Base-by-base conservation (phyloP, 371 early-diverging fungal genomes). In the Haplosporangium sp. region DNA sequence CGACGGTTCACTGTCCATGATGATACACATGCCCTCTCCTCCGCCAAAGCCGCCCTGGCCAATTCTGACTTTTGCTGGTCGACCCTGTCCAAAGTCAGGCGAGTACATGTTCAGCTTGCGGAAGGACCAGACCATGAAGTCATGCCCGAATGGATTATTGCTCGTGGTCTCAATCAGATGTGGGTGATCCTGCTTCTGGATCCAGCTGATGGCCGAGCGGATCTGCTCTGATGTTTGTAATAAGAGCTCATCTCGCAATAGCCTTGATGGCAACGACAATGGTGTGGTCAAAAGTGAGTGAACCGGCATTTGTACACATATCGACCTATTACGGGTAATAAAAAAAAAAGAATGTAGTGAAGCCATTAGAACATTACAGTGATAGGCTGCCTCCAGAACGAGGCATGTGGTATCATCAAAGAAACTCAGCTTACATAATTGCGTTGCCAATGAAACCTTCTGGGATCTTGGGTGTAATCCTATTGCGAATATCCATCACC, bases 281-380 rank as follows among this genome's bases (percentile, higher is more conserved):
- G 79, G 79, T 37, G 79, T 77, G 12, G 79, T 77, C 64, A 77
- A 41, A 29, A 77, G 41, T 14, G 79, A 77, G 41, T 77, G 79
- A 1, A 77, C 79, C 4, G 79, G 79, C 79, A 77, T 77, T 54
- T 77, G 79, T 16, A 77, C 79, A 64, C 54, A 64, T 42, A 77
- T 64, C 21, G 77, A 76, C 16, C 77, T 76, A 57, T 1, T 52
- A 38, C 23, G 46, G 12, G 5, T n/a, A 14, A n/a, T 12, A 36
- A 47, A 3, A 54, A 60, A 36, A n/a, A 42, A 38, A 37, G 0
- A 59, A 13, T 1, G 40, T 12, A 20, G 50, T 57, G 9, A 55
- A 48, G n/a, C n/a, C 18, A 14, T 37, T 23, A 55, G 55, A 40
- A 55, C n/a, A n/a, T n/a, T n/a, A n/a, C n/a, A n/a, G n/a, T n/a